Percentiles rank a stretch among this genome's conserved stretches.
These are phyloP conservation scores for Leishmania gerbilli DNA, from an alignment of 208 protist species.

Conservation along the genomic window DNA sequence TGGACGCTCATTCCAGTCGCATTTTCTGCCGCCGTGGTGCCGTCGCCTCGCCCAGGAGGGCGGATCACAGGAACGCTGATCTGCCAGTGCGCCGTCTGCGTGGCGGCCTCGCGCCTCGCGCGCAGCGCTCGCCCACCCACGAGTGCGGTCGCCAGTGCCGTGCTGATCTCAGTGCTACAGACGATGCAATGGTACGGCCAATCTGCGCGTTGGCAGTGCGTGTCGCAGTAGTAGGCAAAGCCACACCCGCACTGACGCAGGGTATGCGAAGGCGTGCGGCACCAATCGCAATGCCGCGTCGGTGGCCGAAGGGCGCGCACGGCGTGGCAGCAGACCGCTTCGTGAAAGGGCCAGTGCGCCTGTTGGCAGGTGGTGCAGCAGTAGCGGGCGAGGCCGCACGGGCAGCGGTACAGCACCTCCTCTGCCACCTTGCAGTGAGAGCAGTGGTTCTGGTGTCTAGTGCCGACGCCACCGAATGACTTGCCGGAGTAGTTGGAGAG, in stretches of 20 bases:
- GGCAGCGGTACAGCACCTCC: slow-evolving; percentile 34
- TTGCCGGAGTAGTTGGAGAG: not conserved
- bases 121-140: slow-evolving; percentile 11
- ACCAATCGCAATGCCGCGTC: slow-evolving; percentile 28
- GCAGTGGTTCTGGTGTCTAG: not conserved
- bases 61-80: slow-evolving; percentile 15
- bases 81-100: slow-evolving; percentile 28
- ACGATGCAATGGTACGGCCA: slow-evolving; percentile 41
- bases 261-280: slow-evolving; percentile 7
- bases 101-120: slow-evolving; percentile 16
- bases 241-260: slow-evolving; percentile 42
- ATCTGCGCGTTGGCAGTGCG: slow-evolving; percentile 42
- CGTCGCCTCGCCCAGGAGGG: not conserved
- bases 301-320: slow-evolving; percentile 9
- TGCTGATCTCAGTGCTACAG: slow-evolving; percentile 10
- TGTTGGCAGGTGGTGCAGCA: slow-evolving; percentile 48
- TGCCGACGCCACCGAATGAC: not conserved
- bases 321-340: slow-evolving; percentile 16
- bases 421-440: slow-evolving; percentile 25
- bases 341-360: slow-evolving; percentile 47
- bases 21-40: not conserved
- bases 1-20: not conserved
- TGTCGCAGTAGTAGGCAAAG: slow-evolving; percentile 41
- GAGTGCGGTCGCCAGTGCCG: slow-evolving; percentile 6
- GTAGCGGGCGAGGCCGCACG: slow-evolving; percentile 41